These are phyloP conservation scores for Lactifluus subvellereus DNA, from an alignment of 768 basidiomycete genomes.

Conservation along the genomic window DNA sequence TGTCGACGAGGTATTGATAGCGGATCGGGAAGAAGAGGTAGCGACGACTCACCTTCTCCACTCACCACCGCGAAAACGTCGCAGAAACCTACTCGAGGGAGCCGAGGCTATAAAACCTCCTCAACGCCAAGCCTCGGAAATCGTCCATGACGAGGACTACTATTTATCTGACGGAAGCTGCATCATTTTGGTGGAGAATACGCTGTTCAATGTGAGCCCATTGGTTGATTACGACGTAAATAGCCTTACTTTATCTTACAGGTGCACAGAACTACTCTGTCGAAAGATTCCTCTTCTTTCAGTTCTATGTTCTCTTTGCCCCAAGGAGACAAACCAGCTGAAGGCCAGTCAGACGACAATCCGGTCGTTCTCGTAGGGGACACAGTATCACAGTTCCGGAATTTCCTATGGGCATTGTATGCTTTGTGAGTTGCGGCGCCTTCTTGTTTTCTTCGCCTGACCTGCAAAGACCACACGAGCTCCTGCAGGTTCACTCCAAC, in stretches of 20 bases:
- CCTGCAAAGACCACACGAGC: slow-evolving; percentile 52
- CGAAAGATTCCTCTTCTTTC: slow-evolving; percentile 61
- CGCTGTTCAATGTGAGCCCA: slow-evolving; percentile 21
- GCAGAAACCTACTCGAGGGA: slow-evolving; percentile 9
- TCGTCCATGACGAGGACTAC: slow-evolving; percentile 21
- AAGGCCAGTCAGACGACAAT: slow-evolving; percentile 59
- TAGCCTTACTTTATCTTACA: background rate
- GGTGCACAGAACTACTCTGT: slow-evolving; percentile 33
- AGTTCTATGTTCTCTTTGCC: slow-evolving; percentile 62
- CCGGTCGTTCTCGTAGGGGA: slow-evolving; percentile 63
- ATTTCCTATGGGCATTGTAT: slow-evolving; percentile 74
- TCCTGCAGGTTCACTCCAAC: slow-evolving; percentile 42
- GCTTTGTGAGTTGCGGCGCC: slow-evolving; percentile 47
- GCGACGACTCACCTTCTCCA: slow-evolving; percentile 18
- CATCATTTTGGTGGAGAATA: slow-evolving; percentile 22
- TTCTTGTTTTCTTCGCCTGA: background rate
- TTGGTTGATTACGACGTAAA: background rate
- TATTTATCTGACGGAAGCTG: slow-evolving; percentile 25
- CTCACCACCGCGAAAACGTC: slow-evolving; percentile 23
- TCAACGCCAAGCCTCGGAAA: background rate
- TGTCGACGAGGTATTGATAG: slow-evolving; percentile 9
- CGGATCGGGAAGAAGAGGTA: slow-evolving; percentile 11
- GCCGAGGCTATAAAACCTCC: slow-evolving; percentile 6
- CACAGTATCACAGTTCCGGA: slow-evolving; percentile 56
- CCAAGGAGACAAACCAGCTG: slow-evolving; percentile 43